Base-by-base conservation (phyloP, 1,284 basidiomycete genomes). In the Amylostereum areolatum region DNA sequence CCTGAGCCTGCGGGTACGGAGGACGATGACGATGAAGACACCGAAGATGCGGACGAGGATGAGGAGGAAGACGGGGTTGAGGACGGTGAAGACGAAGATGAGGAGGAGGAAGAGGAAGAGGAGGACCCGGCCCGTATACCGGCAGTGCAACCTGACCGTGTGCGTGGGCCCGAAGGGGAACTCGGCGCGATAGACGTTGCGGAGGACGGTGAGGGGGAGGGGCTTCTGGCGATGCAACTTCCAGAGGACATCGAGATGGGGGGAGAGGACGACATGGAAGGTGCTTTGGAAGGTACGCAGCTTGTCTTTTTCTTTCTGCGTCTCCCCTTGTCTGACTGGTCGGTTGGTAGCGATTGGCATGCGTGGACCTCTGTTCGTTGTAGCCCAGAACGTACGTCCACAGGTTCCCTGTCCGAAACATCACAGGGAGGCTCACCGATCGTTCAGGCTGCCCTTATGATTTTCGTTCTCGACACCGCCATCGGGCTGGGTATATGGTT, bases 371-470 rank as follows among this genome's bases (percentile, higher is more conserved):
- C 66, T 94, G n/a, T 78, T 82, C 46, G 83, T 80, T 8, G 80
- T 97, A 6, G 67, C 92, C 31, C 92, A 96, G 66, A 97, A 97
- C 64, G 89, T 94, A 47, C 52, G 84, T 64, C 24, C n/a, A n/a
- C n/a, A n/a, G n/a, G 5, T 46, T 36, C 28, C 29, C 34, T 31
- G 4, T 37, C 34, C 3, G 12, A 43, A 48, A 56, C 55, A 51
- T 54, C 36, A 41, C 68, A 10, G 62, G 30, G 45, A 42, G 45
- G 48, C 24, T 50, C 43, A 52, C 50, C 54, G 43, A 59, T 55
- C 34, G 53, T 56, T 25, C 55, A 90, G 81, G 84, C 88, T 37
- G 80, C 83, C 48, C 70, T 94, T 46, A 89, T 93, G 80, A 80
- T 88, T 11, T 85, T 96, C 56, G 85, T 96, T 41, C 77, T 95